Evolutionary conservation across 148 eudicot species (phyloP).

Genomic region (Rhododendron kiyosumense): DNA sequence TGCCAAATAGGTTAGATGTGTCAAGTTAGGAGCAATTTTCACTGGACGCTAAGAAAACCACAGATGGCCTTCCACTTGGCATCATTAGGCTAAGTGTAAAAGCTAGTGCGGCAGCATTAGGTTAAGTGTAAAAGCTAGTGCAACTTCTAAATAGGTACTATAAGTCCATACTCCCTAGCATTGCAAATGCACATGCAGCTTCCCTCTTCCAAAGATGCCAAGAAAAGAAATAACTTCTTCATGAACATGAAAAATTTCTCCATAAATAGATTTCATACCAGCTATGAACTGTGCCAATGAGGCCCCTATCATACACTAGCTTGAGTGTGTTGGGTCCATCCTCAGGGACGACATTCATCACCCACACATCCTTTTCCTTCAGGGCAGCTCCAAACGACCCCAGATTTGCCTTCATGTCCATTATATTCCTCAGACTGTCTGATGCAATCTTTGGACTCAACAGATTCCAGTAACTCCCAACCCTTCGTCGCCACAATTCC

Average conservation of each 20-base stretch:
- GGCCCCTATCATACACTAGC: conserved; percentile 84
- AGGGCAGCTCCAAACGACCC: conserved; percentile 98
- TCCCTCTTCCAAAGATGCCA: not conserved
- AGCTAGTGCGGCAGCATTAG: not conserved
- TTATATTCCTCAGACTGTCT: conserved; percentile 71
- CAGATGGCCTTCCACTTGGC: not conserved
- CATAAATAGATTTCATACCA: conserved; percentile 46
- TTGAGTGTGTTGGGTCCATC: conserved; percentile 98
- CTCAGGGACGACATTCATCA: conserved; percentile 93
- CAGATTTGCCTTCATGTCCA: conserved; percentile 96
- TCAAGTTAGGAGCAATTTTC: not conserved
- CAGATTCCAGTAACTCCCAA: conserved; percentile 76
- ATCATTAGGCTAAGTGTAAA: not conserved
- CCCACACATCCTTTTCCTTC: conserved; percentile 93
- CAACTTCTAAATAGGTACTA: not conserved
- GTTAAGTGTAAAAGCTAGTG: not conserved
- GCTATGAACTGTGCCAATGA: conserved; percentile 78
- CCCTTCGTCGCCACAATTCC: conserved; percentile 85
- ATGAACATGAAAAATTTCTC: not conserved
- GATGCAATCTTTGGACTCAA: conserved; percentile 69
- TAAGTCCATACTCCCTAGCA: not conserved
- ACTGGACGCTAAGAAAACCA: not conserved
- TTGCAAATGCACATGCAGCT: not conserved
- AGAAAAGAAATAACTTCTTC: not conserved
- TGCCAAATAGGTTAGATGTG: not conserved